Evolutionary conservation across 2,329 filamentous ascomycete species (phyloP), one percentile per base, ranked within the genome.

Genomic region (Beauveria sp.): DNA sequence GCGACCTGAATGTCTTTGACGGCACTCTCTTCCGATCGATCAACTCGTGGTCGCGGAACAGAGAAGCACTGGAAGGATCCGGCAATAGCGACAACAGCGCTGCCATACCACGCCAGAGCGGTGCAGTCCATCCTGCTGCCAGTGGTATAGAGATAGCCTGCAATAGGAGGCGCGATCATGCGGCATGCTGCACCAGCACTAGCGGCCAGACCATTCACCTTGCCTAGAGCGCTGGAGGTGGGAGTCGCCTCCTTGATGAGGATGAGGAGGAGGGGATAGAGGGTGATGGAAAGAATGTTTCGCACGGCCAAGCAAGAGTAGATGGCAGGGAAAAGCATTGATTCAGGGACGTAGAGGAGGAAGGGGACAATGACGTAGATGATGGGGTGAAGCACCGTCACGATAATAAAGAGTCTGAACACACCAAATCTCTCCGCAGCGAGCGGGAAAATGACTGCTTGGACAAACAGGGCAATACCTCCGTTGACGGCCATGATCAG

Each of bases 211-310:
- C 86, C 86, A 64, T 89, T 89, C 67, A 89, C 82, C 67, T 80
- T 85, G 57, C 86, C 86, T 45, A 88, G 75, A 7, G 85, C 80
- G 48, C 75, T 76, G 7, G 78, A 74, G 38, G 77, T 79, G 2
- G 85, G 84, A 0, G 84, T 86, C 1, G 84, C 83, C 68, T 88
- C 83, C 72, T 88, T 88, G 77, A 89, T 82, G 38, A 88, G 76
- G 66, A 89, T 88, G 50, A 89, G 76, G 43, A 88, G 78, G 5
- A 88, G 77, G 2, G 86, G 86, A 68, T 87, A 88, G n/a, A 87
- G 76, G 60, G 86, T 77, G 67, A 88, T 88, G 51, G 81, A 82
- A 43, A 87, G 76, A 16, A 87, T 68, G 67, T 87, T 88, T 59
- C 85, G 81, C 45, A 88, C 69, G 0, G 80, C 73, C 61, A 87